Evolutionary conservation across 495 filamentous ascomycete species (phyloP), one percentile per base, ranked within the genome.

Genomic region (Aspergillus sparsus): DNA sequence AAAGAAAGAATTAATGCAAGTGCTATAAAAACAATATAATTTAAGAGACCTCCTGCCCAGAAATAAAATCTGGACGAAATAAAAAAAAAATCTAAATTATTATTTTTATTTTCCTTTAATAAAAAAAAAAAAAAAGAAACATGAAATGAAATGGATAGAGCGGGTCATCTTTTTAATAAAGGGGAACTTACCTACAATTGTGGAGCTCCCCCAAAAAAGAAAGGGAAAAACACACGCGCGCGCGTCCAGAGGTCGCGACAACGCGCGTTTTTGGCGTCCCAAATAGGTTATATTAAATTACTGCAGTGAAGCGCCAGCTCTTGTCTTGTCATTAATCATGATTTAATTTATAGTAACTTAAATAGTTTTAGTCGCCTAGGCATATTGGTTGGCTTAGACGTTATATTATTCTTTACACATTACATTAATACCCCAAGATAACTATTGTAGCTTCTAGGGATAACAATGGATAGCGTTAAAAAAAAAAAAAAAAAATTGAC

Each of bases 81-180:
- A 36, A 32, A 49, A 54, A 54, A 55, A 37, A 49, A 27, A 53
- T 37, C 49, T 57, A 64, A 55, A 64, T 53, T 61, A 44, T 61
- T 57, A 58, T 62, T 13, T 32, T 27, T 27, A 27, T 27, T 1
- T 27, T 27, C 21, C 21, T 27, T 27, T 27, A 27, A 27, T 27
- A 27, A 57, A 65, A 64, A 58, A 39, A 47, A 18, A 36, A 46
- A 49, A 57, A 51, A 27, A 27, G 21, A 27, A 27, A 27, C 21
- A 27, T 33, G 16, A 16, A 60, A 53, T 60, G 21, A 37, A 31
- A 35, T 47, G 4, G 34, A 34, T 15, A 21, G 27, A 34, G 9
- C 18, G 12, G 33, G 45, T 27, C 21, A 27, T 27, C n/a, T n/a
- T 27, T 27, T 27, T 27, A 27, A 27, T 27, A 27, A 27, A 27